These are phyloP conservation scores for Lasiosphaeriaceae sp. DNA, from an alignment of 495 filamentous ascomycete genomes.

Conservation along the genomic window DNA sequence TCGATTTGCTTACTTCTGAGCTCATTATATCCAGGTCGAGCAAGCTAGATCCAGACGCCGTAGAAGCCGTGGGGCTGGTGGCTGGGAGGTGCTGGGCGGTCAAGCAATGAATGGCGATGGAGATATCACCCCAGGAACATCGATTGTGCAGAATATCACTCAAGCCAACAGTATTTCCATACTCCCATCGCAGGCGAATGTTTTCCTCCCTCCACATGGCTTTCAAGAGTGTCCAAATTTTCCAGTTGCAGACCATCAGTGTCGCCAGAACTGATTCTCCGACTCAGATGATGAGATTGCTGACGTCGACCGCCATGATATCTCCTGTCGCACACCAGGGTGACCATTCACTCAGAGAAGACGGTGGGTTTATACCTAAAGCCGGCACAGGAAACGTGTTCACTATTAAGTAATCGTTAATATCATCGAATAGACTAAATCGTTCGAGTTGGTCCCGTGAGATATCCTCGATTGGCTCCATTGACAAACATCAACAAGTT, in stretches of 20 bases:
- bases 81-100: not conserved
- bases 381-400: too few relatives aligned
- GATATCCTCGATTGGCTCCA: too few relatives aligned
- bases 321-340: not conserved
- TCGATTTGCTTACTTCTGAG: too few relatives aligned
- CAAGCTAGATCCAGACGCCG: not conserved
- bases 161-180: not conserved
- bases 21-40: too few relatives aligned
- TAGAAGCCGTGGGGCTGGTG: not conserved
- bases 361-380: too few relatives aligned
- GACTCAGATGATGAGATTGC: not conserved
- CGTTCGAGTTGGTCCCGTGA: too few relatives aligned
- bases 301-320: not conserved
- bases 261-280: not conserved
- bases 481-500: too few relatives aligned
- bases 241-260: conserved; percentile 3
- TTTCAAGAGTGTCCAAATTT: not conserved
- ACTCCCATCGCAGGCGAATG: not conserved
- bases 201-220: not conserved
- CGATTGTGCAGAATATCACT: not conserved
- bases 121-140: not conserved
- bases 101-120: not conserved
- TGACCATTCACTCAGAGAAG: not conserved
- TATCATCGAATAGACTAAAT: too few relatives aligned
- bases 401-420: too few relatives aligned